Base-by-base conservation (phyloP, 345 rosid genomes). In the Brassica juncea region DNA sequence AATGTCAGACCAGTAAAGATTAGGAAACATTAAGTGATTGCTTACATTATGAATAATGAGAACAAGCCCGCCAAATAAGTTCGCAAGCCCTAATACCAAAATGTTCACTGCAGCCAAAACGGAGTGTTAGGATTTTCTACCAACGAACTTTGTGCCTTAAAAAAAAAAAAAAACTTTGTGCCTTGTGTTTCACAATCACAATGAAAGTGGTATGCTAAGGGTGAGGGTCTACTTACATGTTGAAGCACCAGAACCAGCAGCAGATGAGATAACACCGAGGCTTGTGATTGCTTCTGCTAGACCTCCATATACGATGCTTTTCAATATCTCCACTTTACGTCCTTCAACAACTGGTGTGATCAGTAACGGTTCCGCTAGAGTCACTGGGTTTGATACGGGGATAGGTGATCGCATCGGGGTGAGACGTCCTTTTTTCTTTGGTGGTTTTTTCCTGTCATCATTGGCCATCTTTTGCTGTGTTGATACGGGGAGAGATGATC, bases 261-360 rank as follows among this genome's bases (percentile, higher is more conserved):
- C 97, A 79, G 99, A 95, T 49, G 94, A 85, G 65, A 95, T 54
- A 54, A 54, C 59, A 54, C 59, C 92, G 15, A 91, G 86, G 80
- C 98, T 90, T 81, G 99, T 81, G 77, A 91, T 91, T 59, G 89
- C 89, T 88, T 95, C 92, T 61, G 85, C 61, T 69, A 95, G 82
- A 76, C 99, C 99, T 66, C 99, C 99, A 35, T 90, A 95, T 2
- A 91, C 92, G 8, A 93, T 83, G 81, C 99, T 87, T 84, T 91
- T 95, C 75, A 91, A 71, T 44, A 93, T 84, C 42, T 93, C 99
- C 77, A 79, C 70, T 61, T 80, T 81, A 47, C 59, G 77, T 58
- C 85, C 77, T 71, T 77, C 80, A 59, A 42, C 74, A 11, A 8
- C 25, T 73, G 27, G 52, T 42, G 37, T 27, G 28, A 27, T 27